Conservation (phyloP, 371 early-diverging fungal genomes). For the Mucor piriformis region DNA sequence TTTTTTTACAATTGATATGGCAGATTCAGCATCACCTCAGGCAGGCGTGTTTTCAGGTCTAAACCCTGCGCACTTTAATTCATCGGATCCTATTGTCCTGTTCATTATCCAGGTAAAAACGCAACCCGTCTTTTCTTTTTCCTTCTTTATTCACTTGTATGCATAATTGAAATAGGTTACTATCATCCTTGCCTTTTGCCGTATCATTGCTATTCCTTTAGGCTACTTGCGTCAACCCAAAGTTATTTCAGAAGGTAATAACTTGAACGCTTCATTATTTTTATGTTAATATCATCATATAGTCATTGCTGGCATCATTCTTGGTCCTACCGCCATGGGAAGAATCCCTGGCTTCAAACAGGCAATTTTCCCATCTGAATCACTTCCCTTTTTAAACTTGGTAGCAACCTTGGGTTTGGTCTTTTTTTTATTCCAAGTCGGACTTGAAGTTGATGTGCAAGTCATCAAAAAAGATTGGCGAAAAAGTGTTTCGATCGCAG, state of each 20-base stretch:
- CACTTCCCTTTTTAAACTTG: conserved; percentile 72
- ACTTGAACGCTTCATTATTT: neutral
- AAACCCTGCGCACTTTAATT: conserved; percentile 61
- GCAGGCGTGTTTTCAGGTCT: conserved; percentile 70
- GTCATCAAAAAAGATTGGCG: conserved; percentile 51
- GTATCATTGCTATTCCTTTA: conserved; percentile 63
- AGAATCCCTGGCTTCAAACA: conserved; percentile 65
- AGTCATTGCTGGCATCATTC: conserved; percentile 76
- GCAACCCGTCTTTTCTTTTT: neutral
- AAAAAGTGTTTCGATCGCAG: conserved; percentile 57
- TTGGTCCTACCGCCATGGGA: conserved; percentile 80
- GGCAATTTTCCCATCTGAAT: conserved; percentile 66
- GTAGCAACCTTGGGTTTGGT: conserved; percentile 89
- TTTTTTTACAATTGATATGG: conserved; percentile 6
- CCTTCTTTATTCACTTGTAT: neutral
- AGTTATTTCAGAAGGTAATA: conserved; percentile 72
- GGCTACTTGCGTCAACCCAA: conserved; percentile 67
- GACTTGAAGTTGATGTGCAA: conserved; percentile 74
- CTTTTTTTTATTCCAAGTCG: conserved; percentile 89
- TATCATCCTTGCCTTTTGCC: conserved; percentile 69
- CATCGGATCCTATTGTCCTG: conserved; percentile 59
- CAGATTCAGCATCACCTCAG: conserved; percentile 34
- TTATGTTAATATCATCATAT: too few species aligned
- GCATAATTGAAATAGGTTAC: conserved; percentile 42
- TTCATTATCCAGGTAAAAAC: conserved; percentile 70